These are phyloP conservation scores for Periglandula ipomoeae DNA, from an alignment of 2,329 filamentous ascomycete species.

Conservation along the genomic window DNA sequence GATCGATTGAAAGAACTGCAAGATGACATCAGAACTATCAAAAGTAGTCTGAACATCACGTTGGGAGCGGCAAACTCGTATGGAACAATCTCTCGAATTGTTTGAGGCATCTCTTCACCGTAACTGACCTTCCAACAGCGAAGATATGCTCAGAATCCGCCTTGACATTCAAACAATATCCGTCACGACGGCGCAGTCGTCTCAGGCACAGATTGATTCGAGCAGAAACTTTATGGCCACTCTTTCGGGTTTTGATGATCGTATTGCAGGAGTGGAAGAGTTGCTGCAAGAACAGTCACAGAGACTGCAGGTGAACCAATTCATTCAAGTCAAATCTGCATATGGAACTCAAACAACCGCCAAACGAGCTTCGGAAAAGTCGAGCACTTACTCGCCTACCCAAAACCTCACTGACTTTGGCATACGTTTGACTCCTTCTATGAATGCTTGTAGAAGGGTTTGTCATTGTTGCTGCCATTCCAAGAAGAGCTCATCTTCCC, in stretches of 20 bases:
- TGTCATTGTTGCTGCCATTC: constrained; percentile 3
- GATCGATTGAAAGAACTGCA: constrained; percentile 16
- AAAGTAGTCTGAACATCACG: constrained; percentile 19
- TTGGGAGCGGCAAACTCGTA: constrained; percentile 21
- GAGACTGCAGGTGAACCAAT: constrained; percentile 15
- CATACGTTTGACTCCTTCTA: constrained; percentile 1
- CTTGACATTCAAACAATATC: constrained; percentile 2
- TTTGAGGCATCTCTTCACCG: background rate
- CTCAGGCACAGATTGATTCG: constrained; percentile 13
- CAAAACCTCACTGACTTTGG: background rate
- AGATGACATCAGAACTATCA: constrained; percentile 17
- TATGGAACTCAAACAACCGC: constrained; percentile 9
- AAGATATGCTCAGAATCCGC: constrained; percentile 3
- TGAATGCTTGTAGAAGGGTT: background rate
- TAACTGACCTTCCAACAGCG: background rate
- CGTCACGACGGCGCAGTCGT: background rate
- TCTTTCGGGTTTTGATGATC: constrained; percentile 16
- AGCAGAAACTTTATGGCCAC: constrained; percentile 15
- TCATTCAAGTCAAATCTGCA: constrained; percentile 15
- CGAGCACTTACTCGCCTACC: background rate
- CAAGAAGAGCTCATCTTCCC: constrained; percentile 12
- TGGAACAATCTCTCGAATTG: background rate
- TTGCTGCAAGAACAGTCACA: constrained; percentile 15
- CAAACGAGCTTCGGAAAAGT: background rate
- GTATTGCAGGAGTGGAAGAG: constrained; percentile 17